Evolutionary conservation across 352 stramenopile species (phyloP).

Genomic region (Pythium guiyangense): DNA sequence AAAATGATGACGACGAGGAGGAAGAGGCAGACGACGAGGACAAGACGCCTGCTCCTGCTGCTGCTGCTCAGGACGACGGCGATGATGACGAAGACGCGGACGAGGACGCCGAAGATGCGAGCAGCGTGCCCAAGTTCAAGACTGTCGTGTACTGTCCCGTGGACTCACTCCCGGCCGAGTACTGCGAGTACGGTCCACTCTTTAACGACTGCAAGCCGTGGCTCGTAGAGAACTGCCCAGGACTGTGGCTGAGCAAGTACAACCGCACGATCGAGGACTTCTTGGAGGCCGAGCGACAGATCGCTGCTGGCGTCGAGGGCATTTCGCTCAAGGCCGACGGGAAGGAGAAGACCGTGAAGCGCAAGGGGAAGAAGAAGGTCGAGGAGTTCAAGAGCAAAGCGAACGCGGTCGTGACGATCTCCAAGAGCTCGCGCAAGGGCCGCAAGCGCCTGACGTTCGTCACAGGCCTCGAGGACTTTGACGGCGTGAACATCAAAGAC

Average conservation of each 20-base stretch:
- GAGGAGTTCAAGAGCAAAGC: slow-evolving; percentile 68
- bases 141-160: slow-evolving; percentile 80
- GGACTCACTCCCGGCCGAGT: slow-evolving; percentile 78
- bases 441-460: slow-evolving; percentile 81
- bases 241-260: slow-evolving; percentile 79
- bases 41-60: slow-evolving; percentile 14
- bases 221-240: slow-evolving; percentile 66
- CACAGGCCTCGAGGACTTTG: slow-evolving; percentile 76
- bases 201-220: slow-evolving; percentile 85
- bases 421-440: slow-evolving; percentile 72
- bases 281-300: slow-evolving; percentile 73
- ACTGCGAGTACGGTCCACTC: slow-evolving; percentile 83
- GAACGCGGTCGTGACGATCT: slow-evolving; percentile 62
- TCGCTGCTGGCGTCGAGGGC: slow-evolving; percentile 71
- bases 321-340: slow-evolving; percentile 68
- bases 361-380: slow-evolving; percentile 80
- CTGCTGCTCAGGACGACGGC: slow-evolving; percentile 22
- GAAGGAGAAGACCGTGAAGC: slow-evolving; percentile 69
- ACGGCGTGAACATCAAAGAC: slow-evolving; percentile 82
- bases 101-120: slow-evolving; percentile 29
- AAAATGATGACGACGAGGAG: slow-evolving; percentile 20
- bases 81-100: slow-evolving; percentile 42
- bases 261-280: slow-evolving; percentile 77
- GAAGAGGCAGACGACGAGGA: slow-evolving; percentile 37
- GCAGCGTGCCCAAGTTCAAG: slow-evolving; percentile 44